Evolutionary conservation across 2,329 filamentous ascomycete species (phyloP), one percentile per base, ranked within the genome.

Genomic region (Seiridium unicorne): DNA sequence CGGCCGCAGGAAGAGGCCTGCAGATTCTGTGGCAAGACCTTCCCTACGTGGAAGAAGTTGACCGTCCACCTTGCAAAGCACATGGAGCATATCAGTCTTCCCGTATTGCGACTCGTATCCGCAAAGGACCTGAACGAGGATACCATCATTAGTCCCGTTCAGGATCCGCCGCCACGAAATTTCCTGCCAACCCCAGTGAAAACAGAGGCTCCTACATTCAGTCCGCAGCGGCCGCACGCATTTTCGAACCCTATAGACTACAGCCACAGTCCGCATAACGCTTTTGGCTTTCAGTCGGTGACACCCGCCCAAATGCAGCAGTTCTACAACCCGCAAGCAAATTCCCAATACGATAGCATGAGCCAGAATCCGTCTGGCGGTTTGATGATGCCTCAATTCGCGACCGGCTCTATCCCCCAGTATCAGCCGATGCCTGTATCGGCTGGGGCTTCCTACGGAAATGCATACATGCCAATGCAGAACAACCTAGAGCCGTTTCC

Each of bases 61-160:
- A 96, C 91, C 0, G 92, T 95, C n/a, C 93, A 97, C 75, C 77
- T 97, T 71, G 92, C 92, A 55, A 94, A 94, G 74, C 93, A 97
- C 73, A 95, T 97, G 92, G 92, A 97, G 74, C 88, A 92, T 65
- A 90, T 97, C 70, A 91, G 91, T 68, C 84, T 97, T 70, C 93
- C 93, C 0, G 85, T 97, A 38, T 79, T 96, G 59, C 77, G 79
- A 13, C 78, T 89, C 3, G 85, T 88, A 3, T 79, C 79, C 44
- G 73, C 75, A 44, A 80, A 76, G 62, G 77, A 81, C 53, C 75
- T 89, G 18, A 79, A 83, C 32, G 79, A 81, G 6, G 85, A 90
- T 66, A 89, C 86, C 31, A 79, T 89, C 64, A 88, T 90, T 72
- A 90, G 87, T 68, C 88, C 88, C 0, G 80, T 90, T 2, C 86